Conservation (phyloP, 2,329 filamentous ascomycete species). For the Ophiostoma piceae region DNA sequence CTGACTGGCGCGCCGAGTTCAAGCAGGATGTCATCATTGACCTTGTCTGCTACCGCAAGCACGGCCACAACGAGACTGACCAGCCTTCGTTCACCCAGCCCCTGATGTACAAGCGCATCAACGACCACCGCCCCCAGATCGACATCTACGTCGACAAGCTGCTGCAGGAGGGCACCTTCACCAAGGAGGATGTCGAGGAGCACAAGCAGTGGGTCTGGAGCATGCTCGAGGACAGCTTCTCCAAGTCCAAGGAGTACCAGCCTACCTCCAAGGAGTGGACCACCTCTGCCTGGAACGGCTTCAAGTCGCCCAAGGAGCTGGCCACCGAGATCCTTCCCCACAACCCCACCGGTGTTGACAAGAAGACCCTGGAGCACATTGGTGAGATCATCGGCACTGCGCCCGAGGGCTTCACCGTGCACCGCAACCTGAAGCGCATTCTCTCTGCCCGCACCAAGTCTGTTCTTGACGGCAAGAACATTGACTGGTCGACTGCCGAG, state of each 20-base stretch:
- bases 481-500: slow-evolving; percentile 97
- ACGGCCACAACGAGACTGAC: slow-evolving; percentile 99
- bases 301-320: slow-evolving; percentile 98
- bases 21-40: slow-evolving; percentile 98
- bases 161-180: slow-evolving; percentile 87
- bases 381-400: slow-evolving; percentile 70
- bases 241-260: slow-evolving; percentile 95
- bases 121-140: slow-evolving; percentile 74
- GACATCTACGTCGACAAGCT: slow-evolving; percentile 91
- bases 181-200: slow-evolving; percentile 94
- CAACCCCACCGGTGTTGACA: slow-evolving; percentile 74
- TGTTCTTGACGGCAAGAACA: slow-evolving; percentile 83
- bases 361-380: slow-evolving; percentile 71
- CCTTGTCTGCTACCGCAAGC: slow-evolving; percentile 97
- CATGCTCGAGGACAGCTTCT: slow-evolving; percentile 96
- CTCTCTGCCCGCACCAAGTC: slow-evolving; percentile 84
- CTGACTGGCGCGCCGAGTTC: slow-evolving; percentile 98
- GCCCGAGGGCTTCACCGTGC: slow-evolving; percentile 81
- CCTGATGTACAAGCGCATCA: slow-evolving; percentile 98
- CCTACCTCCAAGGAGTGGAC: slow-evolving; percentile 97
- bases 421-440: slow-evolving; percentile 97
- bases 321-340: slow-evolving; percentile 92
- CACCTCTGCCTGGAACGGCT: slow-evolving; percentile 97
- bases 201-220: slow-evolving; percentile 99
- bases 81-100: slow-evolving; percentile 99